A percentile compares a stretch with the other conserved stretches of the same genome.
phyloP scores from a whole-genome alignment of 2,329 filamentous ascomycete species.

The Phoma herbarum region DNA sequence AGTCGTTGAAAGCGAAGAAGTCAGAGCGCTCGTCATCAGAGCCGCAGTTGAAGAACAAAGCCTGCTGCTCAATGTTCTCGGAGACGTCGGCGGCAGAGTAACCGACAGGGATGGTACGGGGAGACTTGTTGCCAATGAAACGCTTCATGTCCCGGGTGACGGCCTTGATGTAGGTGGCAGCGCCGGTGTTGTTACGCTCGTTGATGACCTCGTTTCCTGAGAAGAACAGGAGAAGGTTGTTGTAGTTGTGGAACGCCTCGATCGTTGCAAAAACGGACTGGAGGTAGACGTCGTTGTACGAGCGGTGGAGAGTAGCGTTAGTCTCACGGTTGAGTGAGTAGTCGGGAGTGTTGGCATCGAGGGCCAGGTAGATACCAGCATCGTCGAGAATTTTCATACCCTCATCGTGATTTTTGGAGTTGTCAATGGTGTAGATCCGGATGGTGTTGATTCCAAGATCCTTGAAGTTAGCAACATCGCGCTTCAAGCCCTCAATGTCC shows the following conservation, averaged over 20 bases:
- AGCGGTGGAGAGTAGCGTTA: constrained; percentile 63
- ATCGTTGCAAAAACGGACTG: constrained; percentile 82
- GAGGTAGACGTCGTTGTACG: constrained; percentile 88
- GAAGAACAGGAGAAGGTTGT: constrained; percentile 86
- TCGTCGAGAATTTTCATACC: constrained; percentile 85
- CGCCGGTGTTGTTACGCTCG: constrained; percentile 66
- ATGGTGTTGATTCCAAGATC: constrained; percentile 88
- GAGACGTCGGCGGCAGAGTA: constrained; percentile 88
- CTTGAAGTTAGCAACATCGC: constrained; percentile 83
- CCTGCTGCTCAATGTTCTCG: constrained; percentile 84
- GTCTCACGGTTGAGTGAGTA: constrained; percentile 85
- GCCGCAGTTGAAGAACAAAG: constrained; percentile 93
- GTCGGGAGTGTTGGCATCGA: constrained; percentile 87
- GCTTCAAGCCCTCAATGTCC: constrained; percentile 72
- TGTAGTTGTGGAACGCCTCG: constrained; percentile 81
- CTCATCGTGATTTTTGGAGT: constrained; percentile 79
- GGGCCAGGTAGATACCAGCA: constrained; percentile 89
- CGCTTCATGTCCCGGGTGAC: constrained; percentile 82
- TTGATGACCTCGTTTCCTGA: constrained; percentile 82
- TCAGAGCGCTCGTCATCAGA: constrained; percentile 83
- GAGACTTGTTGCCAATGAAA: constrained; percentile 75
- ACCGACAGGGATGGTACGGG: constrained; percentile 76
- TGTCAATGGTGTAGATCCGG: constrained; percentile 92
- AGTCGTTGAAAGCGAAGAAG: constrained; percentile 90
- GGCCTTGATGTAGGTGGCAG: constrained; percentile 76